Percentiles rank a stretch among this genome's conserved stretches.
Evolutionary conservation across 2,329 filamentous ascomycete genomes (phyloP).

Genomic region (Fusarium devonianum): DNA sequence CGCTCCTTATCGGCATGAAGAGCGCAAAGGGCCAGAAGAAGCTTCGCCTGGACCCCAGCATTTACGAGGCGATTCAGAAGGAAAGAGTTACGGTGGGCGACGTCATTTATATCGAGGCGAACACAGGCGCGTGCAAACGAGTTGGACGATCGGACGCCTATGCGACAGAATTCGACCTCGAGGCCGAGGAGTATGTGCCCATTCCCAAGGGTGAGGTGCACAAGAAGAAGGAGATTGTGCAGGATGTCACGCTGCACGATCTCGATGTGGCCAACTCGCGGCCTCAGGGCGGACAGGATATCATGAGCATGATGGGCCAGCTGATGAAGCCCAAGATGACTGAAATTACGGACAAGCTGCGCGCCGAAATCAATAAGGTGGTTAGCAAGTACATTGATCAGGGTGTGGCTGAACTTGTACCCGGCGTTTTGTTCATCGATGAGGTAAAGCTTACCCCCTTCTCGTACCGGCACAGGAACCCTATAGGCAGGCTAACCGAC

Average conservation of each 20-base stretch:
- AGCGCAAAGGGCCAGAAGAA: slow-evolving; percentile 98
- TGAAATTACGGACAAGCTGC: slow-evolving; percentile 97
- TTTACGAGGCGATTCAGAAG: slow-evolving; percentile 99
- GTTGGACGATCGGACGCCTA: slow-evolving; percentile 96
- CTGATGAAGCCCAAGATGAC: slow-evolving; percentile 99
- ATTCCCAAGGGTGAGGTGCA: slow-evolving; percentile 99
- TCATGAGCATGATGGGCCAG: slow-evolving; percentile 99
- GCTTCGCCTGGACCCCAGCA: slow-evolving; percentile 92
- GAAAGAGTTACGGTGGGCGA: slow-evolving; percentile 95
- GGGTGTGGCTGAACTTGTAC: slow-evolving; percentile 96
- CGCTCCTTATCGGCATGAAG: slow-evolving; percentile 92
- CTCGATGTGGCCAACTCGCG: slow-evolving; percentile 94
- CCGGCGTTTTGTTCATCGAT: slow-evolving; percentile 97
- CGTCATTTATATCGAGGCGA: slow-evolving; percentile 99
- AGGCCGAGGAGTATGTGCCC: slow-evolving; percentile 98
- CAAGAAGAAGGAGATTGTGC: slow-evolving; percentile 99
- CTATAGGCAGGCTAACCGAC: slow-evolving; percentile 34
- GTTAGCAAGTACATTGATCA: slow-evolving; percentile 99
- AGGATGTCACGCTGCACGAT: slow-evolving; percentile 97
- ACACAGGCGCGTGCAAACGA: slow-evolving; percentile 96
- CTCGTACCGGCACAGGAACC: slow-evolving; percentile 29
- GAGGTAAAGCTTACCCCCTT: slow-evolving; percentile 67
- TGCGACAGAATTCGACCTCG: slow-evolving; percentile 96
- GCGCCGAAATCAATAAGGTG: slow-evolving; percentile 97
- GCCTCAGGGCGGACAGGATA: slow-evolving; percentile 96